Conservation (phyloP, 1,284 basidiomycete species). For the Termitomyces sp. region DNA sequence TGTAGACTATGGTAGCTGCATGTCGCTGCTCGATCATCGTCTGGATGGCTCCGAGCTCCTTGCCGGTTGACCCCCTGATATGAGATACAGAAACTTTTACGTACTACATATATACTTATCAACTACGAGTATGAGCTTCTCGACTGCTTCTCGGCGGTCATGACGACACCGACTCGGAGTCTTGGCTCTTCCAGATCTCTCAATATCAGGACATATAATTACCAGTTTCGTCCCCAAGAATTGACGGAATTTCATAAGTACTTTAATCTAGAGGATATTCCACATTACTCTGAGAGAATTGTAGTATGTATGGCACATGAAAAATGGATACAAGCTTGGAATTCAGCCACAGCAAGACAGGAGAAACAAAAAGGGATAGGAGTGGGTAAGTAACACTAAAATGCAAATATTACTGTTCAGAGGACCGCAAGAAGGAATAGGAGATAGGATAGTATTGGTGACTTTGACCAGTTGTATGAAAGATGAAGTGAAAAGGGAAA, state of each 20-base stretch:
- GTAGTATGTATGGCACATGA: conserved; percentile 4
- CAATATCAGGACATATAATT: neutral
- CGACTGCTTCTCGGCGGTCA: conserved; percentile 1
- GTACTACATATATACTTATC: no score
- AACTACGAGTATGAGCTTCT: conserved; percentile 1
- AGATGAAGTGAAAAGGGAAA: neutral
- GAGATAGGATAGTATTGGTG: neutral
- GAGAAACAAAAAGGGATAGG: neutral
- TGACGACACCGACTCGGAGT: conserved; percentile 2
- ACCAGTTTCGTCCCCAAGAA: neutral
- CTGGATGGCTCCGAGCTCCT: neutral
- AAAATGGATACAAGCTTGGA: conserved; percentile 1
- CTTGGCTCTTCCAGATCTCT: neutral
- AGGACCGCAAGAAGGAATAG: neutral
- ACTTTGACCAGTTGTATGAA: neutral
- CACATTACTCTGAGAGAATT: neutral
- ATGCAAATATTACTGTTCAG: neutral
- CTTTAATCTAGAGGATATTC: conserved; percentile 4
- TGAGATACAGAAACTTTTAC: neutral
- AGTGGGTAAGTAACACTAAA: neutral
- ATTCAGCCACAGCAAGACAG: neutral
- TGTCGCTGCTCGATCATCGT: neutral
- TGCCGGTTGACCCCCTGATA: no score
- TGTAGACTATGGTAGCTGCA: neutral
- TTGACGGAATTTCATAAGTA: neutral